phyloP scores from a whole-genome alignment of 495 filamentous ascomycete genomes.

The Echria macrotheca region DNA sequence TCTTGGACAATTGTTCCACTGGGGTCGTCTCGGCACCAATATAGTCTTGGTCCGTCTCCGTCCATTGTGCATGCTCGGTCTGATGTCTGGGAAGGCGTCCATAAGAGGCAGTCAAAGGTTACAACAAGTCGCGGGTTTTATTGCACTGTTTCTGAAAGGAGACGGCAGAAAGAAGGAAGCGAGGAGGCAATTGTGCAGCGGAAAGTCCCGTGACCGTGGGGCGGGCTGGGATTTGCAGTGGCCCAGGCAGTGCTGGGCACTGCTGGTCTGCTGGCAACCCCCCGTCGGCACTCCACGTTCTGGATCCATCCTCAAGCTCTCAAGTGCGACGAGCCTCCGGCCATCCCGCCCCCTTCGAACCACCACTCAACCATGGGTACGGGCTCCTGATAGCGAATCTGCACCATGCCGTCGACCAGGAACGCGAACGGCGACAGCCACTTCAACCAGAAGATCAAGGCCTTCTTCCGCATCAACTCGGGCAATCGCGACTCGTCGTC shows the following conservation, averaged over 20 bases:
- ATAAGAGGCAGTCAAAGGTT: too few species aligned
- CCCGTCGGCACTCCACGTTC: not conserved
- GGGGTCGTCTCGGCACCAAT: too few species aligned
- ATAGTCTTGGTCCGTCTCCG: too few species aligned
- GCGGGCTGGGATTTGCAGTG: not conserved
- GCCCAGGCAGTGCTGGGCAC: not conserved
- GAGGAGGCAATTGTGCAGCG: too few species aligned
- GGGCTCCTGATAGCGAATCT: slow-evolving; percentile 5
- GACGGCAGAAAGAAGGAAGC: not conserved
- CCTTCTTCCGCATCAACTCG: slow-evolving; percentile 92
- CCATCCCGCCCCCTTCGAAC: too few species aligned
- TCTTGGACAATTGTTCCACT: too few species aligned
- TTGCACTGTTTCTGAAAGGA: not conserved
- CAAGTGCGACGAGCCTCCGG: too few species aligned
- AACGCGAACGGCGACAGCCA: slow-evolving; percentile 49
- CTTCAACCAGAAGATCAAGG: slow-evolving; percentile 85
- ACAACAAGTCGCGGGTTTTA: too few species aligned
- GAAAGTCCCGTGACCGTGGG: slow-evolving; percentile 12
- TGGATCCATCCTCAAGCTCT: not conserved
- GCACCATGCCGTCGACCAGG: slow-evolving; percentile 36
- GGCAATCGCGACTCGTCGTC: slow-evolving; percentile 31
- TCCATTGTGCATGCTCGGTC: too few species aligned
- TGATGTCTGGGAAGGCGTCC: too few species aligned
- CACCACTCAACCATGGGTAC: slow-evolving; percentile 23
- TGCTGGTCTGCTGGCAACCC: not conserved